phyloP scores from a whole-genome alignment of 176 grass and related monocot genomes.

The Otatea glauca region DNA sequence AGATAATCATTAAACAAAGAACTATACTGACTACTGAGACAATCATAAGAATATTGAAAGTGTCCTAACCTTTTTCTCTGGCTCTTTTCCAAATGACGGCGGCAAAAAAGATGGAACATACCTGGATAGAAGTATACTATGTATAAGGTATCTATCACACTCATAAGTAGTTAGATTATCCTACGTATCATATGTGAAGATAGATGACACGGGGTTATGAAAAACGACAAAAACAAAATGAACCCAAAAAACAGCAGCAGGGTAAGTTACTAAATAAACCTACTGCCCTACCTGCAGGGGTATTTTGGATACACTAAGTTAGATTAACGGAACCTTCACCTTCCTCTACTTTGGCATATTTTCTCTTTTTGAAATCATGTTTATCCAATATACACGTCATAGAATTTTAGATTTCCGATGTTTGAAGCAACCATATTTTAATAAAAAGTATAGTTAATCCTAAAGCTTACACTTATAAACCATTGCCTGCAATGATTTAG shows the following conservation, averaged over 20 bases:
- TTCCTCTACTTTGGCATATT: neutral
- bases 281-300: neutral
- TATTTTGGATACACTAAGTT: slow-evolving; percentile 27
- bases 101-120: slow-evolving; percentile 99
- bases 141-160: slow-evolving; percentile 47
- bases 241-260: neutral
- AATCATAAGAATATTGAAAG: slow-evolving; percentile 31
- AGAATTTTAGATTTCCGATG: slow-evolving; percentile 1
- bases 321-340: neutral
- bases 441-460: slow-evolving; percentile 9
- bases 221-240: slow-evolving; percentile 20
- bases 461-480: slow-evolving; percentile 13
- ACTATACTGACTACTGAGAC: slow-evolving; percentile 7
- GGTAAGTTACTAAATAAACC: neutral
- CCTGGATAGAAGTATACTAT: slow-evolving; percentile 64
- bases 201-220: slow-evolving; percentile 18
- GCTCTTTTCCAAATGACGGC: slow-evolving; percentile 81
- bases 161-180: slow-evolving; percentile 30
- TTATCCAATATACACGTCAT: neutral
- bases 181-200: slow-evolving; percentile 17
- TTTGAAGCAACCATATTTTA: slow-evolving; percentile 27
- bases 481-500: slow-evolving; percentile 22
- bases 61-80: slow-evolving; percentile 80
- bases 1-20: slow-evolving; percentile 37
- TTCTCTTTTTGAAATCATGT: slow-evolving; percentile 31